A percentile compares a stretch with the other conserved stretches of the same genome.
phyloP scores from a whole-genome alignment of 495 filamentous ascomycete genomes.

The Aspergillus nanangensis region DNA sequence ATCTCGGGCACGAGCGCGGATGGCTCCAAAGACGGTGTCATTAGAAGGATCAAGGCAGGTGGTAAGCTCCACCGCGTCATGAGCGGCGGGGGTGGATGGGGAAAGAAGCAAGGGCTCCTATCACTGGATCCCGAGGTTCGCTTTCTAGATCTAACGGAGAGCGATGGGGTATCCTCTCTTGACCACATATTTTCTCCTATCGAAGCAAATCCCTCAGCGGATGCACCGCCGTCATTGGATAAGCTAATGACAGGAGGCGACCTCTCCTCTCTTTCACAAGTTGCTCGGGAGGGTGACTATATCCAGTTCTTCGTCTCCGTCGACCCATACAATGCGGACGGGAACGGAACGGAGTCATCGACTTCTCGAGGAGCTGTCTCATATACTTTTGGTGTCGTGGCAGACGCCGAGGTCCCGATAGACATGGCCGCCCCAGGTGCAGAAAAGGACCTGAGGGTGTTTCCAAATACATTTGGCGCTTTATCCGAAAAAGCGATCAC shows the following conservation, averaged over 20 bases:
- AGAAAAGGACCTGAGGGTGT: slow-evolving; percentile 18
- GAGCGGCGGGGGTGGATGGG: slow-evolving; percentile 91
- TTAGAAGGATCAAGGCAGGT: slow-evolving; percentile 30
- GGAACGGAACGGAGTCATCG: neutral
- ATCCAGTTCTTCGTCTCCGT: slow-evolving; percentile 47
- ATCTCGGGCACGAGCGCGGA: slow-evolving; percentile 12
- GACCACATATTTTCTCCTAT: slow-evolving; percentile 19
- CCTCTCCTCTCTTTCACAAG: slow-evolving; percentile 37
- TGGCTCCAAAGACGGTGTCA: slow-evolving; percentile 17
- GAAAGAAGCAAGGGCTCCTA: slow-evolving; percentile 75
- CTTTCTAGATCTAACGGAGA: slow-evolving; percentile 18
- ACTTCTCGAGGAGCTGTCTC: slow-evolving; percentile 9
- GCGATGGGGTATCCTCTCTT: slow-evolving; percentile 11
- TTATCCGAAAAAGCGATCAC: slow-evolving; percentile 48
- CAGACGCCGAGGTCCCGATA: slow-evolving; percentile 17
- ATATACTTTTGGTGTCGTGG: slow-evolving; percentile 31
- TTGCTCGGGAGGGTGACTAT: slow-evolving; percentile 42
- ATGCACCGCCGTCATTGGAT: slow-evolving; percentile 18
- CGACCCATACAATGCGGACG: slow-evolving; percentile 9
- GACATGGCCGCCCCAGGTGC: slow-evolving; percentile 2
- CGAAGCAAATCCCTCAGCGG: slow-evolving; percentile 5
- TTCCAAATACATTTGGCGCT: slow-evolving; percentile 41
- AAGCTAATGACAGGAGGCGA: slow-evolving; percentile 24
- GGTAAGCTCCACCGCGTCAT: slow-evolving; percentile 63
- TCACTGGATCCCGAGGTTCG: slow-evolving; percentile 71